phyloP scores from a whole-genome alignment of 495 filamentous ascomycete species.

The Bathelium albidoporum region DNA sequence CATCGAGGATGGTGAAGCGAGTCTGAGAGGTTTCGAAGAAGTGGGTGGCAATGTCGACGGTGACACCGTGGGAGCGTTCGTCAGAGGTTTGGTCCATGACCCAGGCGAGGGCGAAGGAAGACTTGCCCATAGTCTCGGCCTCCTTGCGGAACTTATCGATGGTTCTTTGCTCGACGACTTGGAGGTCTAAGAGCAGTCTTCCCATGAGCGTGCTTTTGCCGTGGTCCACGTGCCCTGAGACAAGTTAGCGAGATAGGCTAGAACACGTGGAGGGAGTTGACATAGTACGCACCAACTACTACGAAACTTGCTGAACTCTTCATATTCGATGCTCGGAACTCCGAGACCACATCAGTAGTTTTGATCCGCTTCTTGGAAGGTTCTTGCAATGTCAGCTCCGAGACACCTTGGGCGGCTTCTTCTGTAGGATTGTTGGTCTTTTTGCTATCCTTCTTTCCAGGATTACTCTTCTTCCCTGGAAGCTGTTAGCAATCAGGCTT shows the following conservation, averaged over 20 bases:
- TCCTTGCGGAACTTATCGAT: constrained; percentile 81
- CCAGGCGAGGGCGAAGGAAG: constrained; percentile 94
- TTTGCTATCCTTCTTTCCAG: background rate
- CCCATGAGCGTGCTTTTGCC: constrained; percentile 98
- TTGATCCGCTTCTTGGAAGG: constrained; percentile 64
- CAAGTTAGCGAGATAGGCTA: background rate
- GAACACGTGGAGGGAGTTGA: background rate
- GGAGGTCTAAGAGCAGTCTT: constrained; percentile 77
- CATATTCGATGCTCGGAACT: constrained; percentile 60
- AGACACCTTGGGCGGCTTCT: background rate
- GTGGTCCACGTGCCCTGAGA: constrained; percentile 85
- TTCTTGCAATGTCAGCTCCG: background rate
- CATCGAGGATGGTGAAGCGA: constrained; percentile 87
- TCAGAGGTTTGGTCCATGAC: constrained; percentile 84
- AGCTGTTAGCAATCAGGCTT: background rate
- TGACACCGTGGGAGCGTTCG: constrained; percentile 82
- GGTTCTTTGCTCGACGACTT: constrained; percentile 75
- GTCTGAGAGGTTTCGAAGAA: constrained; percentile 82
- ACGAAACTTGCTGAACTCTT: constrained; percentile 91
- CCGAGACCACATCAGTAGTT: constrained; percentile 73
- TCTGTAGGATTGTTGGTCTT: background rate
- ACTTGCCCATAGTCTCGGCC: constrained; percentile 83
- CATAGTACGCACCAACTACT: constrained; percentile 61
- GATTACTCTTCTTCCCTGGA: constrained; percentile 4
- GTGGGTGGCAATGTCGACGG: constrained; percentile 92